These are phyloP conservation scores for Hyphodiscus hymeniophilus DNA, from an alignment of 495 filamentous ascomycete genomes.

Conservation along the genomic window DNA sequence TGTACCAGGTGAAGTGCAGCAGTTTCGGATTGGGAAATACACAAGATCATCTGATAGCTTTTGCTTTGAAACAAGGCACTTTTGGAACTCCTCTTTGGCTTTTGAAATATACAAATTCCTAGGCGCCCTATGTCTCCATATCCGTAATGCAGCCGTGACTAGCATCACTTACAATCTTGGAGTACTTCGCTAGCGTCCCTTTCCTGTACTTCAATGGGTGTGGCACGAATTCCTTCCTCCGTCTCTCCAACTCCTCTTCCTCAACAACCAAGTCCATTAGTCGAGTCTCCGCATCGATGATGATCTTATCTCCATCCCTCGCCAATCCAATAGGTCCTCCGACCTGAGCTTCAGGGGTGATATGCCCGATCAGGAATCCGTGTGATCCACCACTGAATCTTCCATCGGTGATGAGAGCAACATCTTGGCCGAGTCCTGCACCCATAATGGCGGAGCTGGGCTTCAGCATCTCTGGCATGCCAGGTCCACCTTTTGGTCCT, in stretches of 20 bases:
- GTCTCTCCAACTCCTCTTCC: slow-evolving; percentile 53
- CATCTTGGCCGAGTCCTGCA: slow-evolving; percentile 72
- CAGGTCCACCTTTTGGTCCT: slow-evolving; percentile 71
- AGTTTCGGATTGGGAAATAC: too few species aligned
- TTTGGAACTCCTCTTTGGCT: too few species aligned
- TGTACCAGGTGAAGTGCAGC: too few species aligned
- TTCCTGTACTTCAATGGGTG: slow-evolving; percentile 58
- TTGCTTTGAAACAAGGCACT: too few species aligned
- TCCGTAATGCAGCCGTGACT: slow-evolving; percentile 79
- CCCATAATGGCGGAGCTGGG: slow-evolving; percentile 80
- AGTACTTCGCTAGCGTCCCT: slow-evolving; percentile 74
- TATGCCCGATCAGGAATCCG: slow-evolving; percentile 72
- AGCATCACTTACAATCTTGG: slow-evolving; percentile 60
- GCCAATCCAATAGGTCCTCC: slow-evolving; percentile 65
- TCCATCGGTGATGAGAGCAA: slow-evolving; percentile 73
- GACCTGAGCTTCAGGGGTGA: slow-evolving; percentile 62
- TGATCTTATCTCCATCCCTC: slow-evolving; percentile 57
- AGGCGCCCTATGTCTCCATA: slow-evolving; percentile 17
- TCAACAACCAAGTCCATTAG: slow-evolving; percentile 52
- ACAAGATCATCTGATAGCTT: too few species aligned
- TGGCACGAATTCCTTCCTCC: slow-evolving; percentile 58
- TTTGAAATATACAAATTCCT: neutral
- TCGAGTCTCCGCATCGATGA: slow-evolving; percentile 62
- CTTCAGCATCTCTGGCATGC: slow-evolving; percentile 88
- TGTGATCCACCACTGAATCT: slow-evolving; percentile 71